Evolutionary conservation across 768 basidiomycete species (phyloP), one percentile per base, ranked within the genome.

Genomic region (Lactarius deliciosus): DNA sequence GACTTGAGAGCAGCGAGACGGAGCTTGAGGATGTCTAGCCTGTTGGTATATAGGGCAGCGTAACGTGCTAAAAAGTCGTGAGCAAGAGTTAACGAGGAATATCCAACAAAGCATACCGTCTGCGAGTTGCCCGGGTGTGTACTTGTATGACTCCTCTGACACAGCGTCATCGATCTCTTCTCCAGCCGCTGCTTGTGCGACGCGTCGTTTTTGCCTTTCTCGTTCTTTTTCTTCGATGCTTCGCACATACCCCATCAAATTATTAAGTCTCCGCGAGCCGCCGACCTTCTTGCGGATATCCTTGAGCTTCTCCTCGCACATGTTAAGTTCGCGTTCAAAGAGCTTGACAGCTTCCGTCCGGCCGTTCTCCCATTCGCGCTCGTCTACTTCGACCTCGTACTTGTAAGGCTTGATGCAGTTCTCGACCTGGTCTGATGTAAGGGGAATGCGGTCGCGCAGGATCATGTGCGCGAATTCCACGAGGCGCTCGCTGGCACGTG

Each of bases 371-470:
- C 97, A 99, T 76, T 99, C 97, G 50, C 89, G 81, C 16, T 86
- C 83, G 69, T 98, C 95, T 16, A 98, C 90, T 75, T 99, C 97
- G 32, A 98, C 89, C 74, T 98, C 96, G 74, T 97, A 96, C 81
- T 99, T 99, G 84, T 87, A 98, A 34, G 96, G 97, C 78, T 99
- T 99, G 82, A 99, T 98, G 77, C 94, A 96, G 76, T 98, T 99
- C 81, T 99, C 97, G 18, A 99, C 96, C 78, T 98, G 96, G 75
- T 99, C 97, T 5, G 93, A 90, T n/a, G 97, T 94, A 63, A 96
- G 79, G 18, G 93, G 91, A 64, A 98, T 91, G 7, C 96, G 86
- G 73, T 98, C 96, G 65, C 96, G 84, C 61, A 99, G 79, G 74
- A 99, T 96, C 76, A 83, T 86, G 77, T 98, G 96, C 11, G 92